phyloP scores from a whole-genome alignment of 371 early-diverging fungal genomes.

The Dentiscutata heterogama region DNA sequence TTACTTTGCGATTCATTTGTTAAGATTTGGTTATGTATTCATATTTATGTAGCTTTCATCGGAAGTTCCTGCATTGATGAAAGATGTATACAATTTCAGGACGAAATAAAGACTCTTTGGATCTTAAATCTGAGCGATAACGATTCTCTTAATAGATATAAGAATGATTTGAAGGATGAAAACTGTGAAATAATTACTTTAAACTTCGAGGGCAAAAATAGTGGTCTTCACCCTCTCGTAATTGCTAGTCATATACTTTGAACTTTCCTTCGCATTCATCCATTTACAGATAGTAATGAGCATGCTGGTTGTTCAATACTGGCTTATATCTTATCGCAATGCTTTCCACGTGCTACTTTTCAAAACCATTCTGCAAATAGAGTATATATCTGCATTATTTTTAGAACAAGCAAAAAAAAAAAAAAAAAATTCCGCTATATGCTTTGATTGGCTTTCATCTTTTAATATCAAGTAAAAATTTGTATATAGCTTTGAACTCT shows the following conservation, averaged over 20 bases:
- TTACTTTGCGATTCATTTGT: background rate
- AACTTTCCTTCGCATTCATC: conserved; percentile 32
- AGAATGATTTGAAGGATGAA: too few species aligned
- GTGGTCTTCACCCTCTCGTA: conserved; percentile 27
- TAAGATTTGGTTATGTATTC: conserved; percentile 20
- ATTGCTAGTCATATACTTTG: conserved; percentile 32
- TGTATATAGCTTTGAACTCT: background rate
- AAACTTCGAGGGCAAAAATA: background rate
- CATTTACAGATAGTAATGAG: conserved; percentile 33
- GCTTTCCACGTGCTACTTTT: conserved; percentile 19
- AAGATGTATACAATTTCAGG: conserved; percentile 25
- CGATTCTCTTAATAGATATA: too few species aligned
- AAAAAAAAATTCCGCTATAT: background rate
- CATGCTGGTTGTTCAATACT: conserved; percentile 31
- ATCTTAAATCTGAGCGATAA: too few species aligned
- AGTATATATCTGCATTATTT: conserved; percentile 13
- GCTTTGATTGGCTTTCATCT: conserved; percentile 13
- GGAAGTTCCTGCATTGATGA: conserved; percentile 30
- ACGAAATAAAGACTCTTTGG: too few species aligned
- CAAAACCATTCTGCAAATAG: background rate
- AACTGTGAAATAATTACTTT: too few species aligned
- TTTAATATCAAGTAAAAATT: conserved; percentile 21
- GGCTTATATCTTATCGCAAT: conserved; percentile 34
- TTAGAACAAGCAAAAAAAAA: conserved; percentile 31
- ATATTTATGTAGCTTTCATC: background rate